phyloP scores from a whole-genome alignment of 345 rosid species.

The thale cress (Arabidopsis thaliana) region TAIR10.1 NC_003070.9:2433001-2433500 shows the following conservation, averaged over 20 bases:
- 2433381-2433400: not conserved
- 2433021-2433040: not conserved
- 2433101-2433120: not conserved
- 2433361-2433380: not conserved
- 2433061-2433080: not conserved
- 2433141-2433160: not conserved
- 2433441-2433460: not conserved
- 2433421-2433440: not conserved
- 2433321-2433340: not conserved
- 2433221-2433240: not conserved
- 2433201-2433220: not conserved
- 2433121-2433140: not conserved
- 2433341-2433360: not conserved
- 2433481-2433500: not conserved
- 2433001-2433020: not conserved
- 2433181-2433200: not conserved
- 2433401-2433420: not conserved
- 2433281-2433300: conserved; percentile 1
- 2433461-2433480: conserved; percentile 13
- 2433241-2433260: not conserved
- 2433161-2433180: not conserved
- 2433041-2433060: not conserved
- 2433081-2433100: not conserved
- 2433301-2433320: not conserved
- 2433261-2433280: not conserved